phyloP scores from a whole-genome alignment of 139 green algal species.

The Diplosphaera chodatii region DNA sequence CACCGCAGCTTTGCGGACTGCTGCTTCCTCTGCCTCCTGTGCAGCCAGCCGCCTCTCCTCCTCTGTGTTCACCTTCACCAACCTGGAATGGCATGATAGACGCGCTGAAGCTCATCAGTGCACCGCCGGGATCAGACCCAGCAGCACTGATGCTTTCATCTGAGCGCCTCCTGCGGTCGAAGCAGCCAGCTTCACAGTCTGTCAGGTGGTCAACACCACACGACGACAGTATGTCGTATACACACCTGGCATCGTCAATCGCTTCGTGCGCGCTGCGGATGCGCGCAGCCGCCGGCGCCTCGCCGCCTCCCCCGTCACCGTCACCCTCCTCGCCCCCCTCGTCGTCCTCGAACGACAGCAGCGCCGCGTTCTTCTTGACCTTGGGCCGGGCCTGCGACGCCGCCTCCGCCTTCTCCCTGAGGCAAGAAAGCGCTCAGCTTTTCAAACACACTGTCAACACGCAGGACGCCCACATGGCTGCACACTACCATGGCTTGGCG shows the following conservation, averaged over 20 bases:
- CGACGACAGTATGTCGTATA: neutral
- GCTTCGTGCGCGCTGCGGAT: conserved; percentile 67
- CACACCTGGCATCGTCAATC: conserved; percentile 38
- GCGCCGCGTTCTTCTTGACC: conserved; percentile 62
- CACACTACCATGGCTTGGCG: too few species aligned
- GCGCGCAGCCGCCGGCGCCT: conserved; percentile 17
- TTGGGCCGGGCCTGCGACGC: conserved; percentile 25
- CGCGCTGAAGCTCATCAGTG: neutral
- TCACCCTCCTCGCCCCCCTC: conserved; percentile 49
- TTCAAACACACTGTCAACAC: too few species aligned
- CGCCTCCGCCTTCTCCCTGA: conserved; percentile 3
- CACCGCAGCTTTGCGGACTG: conserved; percentile 7
- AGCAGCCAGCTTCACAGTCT: too few species aligned
- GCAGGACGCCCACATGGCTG: too few species aligned
- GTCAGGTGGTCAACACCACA: too few species aligned
- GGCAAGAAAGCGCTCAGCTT: too few species aligned
- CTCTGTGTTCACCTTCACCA: conserved; percentile 24
- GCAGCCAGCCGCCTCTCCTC: conserved; percentile 12
- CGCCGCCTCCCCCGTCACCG: conserved; percentile 11
- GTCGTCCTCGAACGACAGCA: conserved; percentile 84
- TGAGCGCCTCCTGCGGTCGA: too few species aligned
- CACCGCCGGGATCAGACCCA: too few species aligned
- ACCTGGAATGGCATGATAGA: conserved; percentile 4
- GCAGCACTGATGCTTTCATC: too few species aligned
- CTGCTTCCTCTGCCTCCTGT: conserved; percentile 6